Percentiles rank a stretch among this genome's conserved stretches.
Conservation (phyloP, 1,284 basidiomycete genomes). For the Heterobasidion annosum region DNA sequence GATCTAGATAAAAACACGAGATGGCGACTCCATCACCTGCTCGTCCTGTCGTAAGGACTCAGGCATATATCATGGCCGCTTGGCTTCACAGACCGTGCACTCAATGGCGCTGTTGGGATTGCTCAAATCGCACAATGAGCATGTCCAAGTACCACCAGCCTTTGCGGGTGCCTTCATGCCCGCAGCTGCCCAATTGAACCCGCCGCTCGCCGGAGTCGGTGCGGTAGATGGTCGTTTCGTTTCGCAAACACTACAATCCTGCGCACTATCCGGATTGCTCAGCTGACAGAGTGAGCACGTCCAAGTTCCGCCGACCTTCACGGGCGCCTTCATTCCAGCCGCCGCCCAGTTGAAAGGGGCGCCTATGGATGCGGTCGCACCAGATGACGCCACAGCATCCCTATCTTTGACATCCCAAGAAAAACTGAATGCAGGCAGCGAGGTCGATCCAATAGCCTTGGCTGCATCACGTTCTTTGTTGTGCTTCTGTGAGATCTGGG, state of each 20-base stretch:
- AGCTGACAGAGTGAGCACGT: constrained; percentile 33
- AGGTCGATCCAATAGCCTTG: not conserved
- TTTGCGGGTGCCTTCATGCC: constrained; percentile 32
- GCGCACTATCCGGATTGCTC: constrained; percentile 22
- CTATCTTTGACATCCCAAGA: constrained; percentile 3
- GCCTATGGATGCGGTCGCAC: too few relatives aligned
- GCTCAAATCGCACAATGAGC: constrained; percentile 28
- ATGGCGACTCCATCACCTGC: not conserved
- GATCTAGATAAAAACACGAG: not conserved
- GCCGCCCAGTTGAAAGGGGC: constrained; percentile 42
- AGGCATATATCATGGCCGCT: constrained; percentile 14
- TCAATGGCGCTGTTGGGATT: constrained; percentile 34
- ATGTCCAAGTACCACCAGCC: constrained; percentile 29
- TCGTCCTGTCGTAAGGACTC: not conserved
- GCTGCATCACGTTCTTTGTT: constrained; percentile 6
- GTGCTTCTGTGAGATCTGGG: not conserved
- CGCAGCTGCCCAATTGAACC: constrained; percentile 46
- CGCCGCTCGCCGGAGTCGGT: constrained; percentile 8
- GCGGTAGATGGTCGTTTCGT: constrained; percentile 14
- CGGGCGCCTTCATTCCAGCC: constrained; percentile 34
- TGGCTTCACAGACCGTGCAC: constrained; percentile 31
- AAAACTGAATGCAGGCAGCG: constrained; percentile 10
- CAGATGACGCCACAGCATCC: too few relatives aligned
- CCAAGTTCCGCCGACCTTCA: constrained; percentile 27
- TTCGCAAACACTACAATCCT: not conserved